Base-by-base conservation (phyloP, 2,329 filamentous ascomycete species). In the Fusarium graminum region DNA sequence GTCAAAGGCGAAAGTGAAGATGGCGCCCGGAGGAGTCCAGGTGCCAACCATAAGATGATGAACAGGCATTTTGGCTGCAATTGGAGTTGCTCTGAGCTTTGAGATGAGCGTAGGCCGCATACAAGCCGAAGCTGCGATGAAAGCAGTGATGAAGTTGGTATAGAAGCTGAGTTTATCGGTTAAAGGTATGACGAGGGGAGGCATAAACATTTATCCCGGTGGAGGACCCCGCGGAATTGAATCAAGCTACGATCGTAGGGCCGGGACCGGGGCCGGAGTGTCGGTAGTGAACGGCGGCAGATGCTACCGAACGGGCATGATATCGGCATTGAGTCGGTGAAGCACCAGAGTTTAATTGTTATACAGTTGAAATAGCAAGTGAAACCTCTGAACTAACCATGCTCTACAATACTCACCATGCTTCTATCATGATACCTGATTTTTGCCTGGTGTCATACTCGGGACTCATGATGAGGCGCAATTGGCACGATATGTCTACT, bases 41-140 rank as follows among this genome's bases (percentile, higher is more conserved):
- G 93, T 97, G 65, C 93, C 93, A 74, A 94, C 88, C 91, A 97
- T 95, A 76, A 97, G 84, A 81, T 96, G 92, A 78, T 97, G 93
- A 75, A 87, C 70, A 46, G 92, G 89, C 90, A 94, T 94, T 63
- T 77, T 85, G 29, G 60, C 42, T 14, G 42, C 50, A 30, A 46
- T 57, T 40, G 62, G 26, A 5, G 59, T 60, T 53, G 54, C 70
- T 66, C 49, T 65, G 42, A 58, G 44, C 54, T 54, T 44, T 44
- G 42, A 53, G 63, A 59, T 32, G 43, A 58, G n/a, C 55, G 53
- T 54, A 65, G 46, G 32, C 47, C 53, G 62, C 57, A 57, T 65
- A 34, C n/a, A 46, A 38, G 41, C 17, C 29, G 14, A 28, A 42
- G 17, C 26, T 16, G 30, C 19, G 22, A 11, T 36, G 4, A 14